These are phyloP conservation scores for Decorospora gaudefroyi DNA, from an alignment of 2,329 filamentous ascomycete species.

Conservation along the genomic window DNA sequence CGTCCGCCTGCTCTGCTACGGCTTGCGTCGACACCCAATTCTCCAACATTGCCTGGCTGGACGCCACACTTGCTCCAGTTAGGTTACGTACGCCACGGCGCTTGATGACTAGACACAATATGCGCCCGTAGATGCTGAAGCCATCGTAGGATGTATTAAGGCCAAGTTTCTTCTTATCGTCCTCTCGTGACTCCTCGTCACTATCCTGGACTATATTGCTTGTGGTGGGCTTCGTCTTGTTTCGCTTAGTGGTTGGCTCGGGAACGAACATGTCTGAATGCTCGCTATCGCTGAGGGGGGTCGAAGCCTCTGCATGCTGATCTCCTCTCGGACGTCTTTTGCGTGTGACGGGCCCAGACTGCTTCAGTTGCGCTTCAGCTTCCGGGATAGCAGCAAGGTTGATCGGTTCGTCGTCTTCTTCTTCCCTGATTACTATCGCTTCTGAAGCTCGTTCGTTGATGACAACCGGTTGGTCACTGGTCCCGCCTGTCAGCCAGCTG, in stretches of 20 bases:
- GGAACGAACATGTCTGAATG: conserved; percentile 39
- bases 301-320: conserved; percentile 18
- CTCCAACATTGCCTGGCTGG: conserved; percentile 50
- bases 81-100: conserved; percentile 57
- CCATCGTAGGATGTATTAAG: conserved; percentile 91
- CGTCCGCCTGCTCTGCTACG: conserved; percentile 40
- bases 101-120: conserved; percentile 87
- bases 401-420: conserved; percentile 59
- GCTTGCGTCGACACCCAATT: conserved; percentile 52
- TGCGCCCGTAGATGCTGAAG: conserved; percentile 92
- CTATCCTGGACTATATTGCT: conserved; percentile 25
- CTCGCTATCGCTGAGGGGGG: conserved; percentile 37
- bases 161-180: conserved; percentile 89
- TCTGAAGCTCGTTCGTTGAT: conserved; percentile 53
- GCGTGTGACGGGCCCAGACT: conserved; percentile 21
- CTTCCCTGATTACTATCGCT: conserved; percentile 57
- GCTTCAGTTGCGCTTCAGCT: conserved; percentile 24
- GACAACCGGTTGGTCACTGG: conserved; percentile 50
- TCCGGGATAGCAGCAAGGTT: conserved; percentile 63
- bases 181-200: conserved; percentile 61
- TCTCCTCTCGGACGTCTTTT: conserved; percentile 19
- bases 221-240: conserved; percentile 20
- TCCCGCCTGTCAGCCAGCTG: conserved; percentile 50
- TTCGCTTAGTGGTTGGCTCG: conserved; percentile 24
- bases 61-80: conserved; percentile 25